Conservation (phyloP, 495 filamentous ascomycete genomes). For the Penicillium riverlandense region DNA sequence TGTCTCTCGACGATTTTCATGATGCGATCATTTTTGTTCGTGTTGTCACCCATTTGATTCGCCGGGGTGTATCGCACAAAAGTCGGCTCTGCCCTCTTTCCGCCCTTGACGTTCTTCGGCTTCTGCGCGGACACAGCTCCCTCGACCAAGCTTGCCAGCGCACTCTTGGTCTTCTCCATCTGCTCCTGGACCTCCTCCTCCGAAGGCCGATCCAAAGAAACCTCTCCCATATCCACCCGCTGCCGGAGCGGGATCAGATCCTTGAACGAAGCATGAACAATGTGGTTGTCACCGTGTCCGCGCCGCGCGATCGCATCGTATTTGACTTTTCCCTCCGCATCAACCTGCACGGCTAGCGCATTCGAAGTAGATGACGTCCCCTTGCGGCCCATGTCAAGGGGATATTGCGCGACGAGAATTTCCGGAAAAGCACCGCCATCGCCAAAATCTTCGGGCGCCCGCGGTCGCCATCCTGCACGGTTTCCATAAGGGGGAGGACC, state of each 20-base stretch:
- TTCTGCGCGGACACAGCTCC: conserved; percentile 88
- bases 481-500: conserved; percentile 85
- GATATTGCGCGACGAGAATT: conserved; percentile 89
- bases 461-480: conserved; percentile 80
- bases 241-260: conserved; percentile 93
- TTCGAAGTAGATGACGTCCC: conserved; percentile 63
- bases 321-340: conserved; percentile 86
- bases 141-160: conserved; percentile 71
- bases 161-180: conserved; percentile 81
- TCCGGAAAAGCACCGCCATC: conserved; percentile 97
- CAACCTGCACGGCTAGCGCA: conserved; percentile 85
- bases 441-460: conserved; percentile 81
- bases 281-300: conserved; percentile 74
- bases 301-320: conserved; percentile 93
- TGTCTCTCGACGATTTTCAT: conserved; percentile 98
- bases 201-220: conserved; percentile 81
- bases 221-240: conserved; percentile 86
- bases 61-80: conserved; percentile 94
- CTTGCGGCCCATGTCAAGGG: conserved; percentile 88
- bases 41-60: conserved; percentile 92
- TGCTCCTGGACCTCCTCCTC: conserved; percentile 75
- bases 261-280: conserved; percentile 92
- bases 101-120: conserved; percentile 85
- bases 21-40: conserved; percentile 84
- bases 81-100: conserved; percentile 72